Percentiles rank a stretch among this genome's conserved stretches.
phyloP scores from a whole-genome alignment of 179 eudicot species.

The Amaranthus tricolor region DNA sequence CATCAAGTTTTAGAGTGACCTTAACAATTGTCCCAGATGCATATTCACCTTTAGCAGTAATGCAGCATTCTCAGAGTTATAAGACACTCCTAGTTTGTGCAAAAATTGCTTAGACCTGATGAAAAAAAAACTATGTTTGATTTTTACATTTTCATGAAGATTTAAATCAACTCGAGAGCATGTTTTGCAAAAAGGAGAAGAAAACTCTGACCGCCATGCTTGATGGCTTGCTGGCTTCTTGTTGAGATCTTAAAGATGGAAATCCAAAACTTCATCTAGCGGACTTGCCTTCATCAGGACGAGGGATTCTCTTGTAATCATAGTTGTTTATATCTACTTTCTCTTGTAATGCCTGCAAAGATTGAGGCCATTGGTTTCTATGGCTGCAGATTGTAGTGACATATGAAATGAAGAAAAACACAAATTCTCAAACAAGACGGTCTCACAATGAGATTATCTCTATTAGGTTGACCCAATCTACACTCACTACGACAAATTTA shows the following conservation, averaged over 20 bases:
- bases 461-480: too few species aligned
- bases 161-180: neutral
- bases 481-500: too few species aligned
- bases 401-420: neutral
- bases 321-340: slow-evolving; percentile 66
- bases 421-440: too few species aligned
- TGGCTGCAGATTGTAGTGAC: neutral
- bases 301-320: slow-evolving; percentile 79
- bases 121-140: neutral
- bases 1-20: too few species aligned
- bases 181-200: neutral
- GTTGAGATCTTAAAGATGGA: neutral
- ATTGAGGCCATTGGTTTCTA: slow-evolving; percentile 5
- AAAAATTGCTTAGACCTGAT: too few species aligned
- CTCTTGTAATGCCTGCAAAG: slow-evolving; percentile 57
- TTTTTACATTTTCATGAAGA: neutral
- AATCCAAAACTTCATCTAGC: slow-evolving; percentile 20
- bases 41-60: too few species aligned
- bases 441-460: too few species aligned
- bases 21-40: too few species aligned
- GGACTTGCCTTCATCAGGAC: slow-evolving; percentile 45
- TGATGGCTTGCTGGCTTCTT: slow-evolving; percentile 1
- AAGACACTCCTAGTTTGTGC: too few species aligned
- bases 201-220: neutral
- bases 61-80: too few species aligned